Conservation (phyloP, 1,284 basidiomycete genomes). For the Laetiporus sulphureus region DNA sequence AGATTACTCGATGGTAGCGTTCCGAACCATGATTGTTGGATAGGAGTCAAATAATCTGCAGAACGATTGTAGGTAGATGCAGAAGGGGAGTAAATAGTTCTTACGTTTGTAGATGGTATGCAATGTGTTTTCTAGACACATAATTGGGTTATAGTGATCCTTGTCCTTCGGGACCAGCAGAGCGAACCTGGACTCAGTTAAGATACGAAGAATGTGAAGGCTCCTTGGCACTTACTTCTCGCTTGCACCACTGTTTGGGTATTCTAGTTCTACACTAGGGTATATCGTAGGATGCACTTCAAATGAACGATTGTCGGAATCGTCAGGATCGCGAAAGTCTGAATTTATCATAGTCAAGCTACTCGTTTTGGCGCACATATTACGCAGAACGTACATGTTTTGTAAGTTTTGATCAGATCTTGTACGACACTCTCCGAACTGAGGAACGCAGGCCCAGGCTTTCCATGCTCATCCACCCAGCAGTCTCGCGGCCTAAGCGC, state of each 20-base stretch:
- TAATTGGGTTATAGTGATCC: constrained; percentile 74
- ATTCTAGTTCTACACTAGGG: constrained; percentile 62
- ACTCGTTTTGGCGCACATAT: not conserved
- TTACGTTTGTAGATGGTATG: constrained; percentile 63
- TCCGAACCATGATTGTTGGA: constrained; percentile 59
- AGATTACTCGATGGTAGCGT: constrained; percentile 47
- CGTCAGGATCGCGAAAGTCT: constrained; percentile 62
- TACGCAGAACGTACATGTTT: constrained; percentile 44
- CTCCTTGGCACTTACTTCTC: constrained; percentile 43
- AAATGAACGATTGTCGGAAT: constrained; percentile 52
- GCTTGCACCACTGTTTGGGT: constrained; percentile 56
- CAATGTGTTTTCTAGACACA: constrained; percentile 61
- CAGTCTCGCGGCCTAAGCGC: constrained; percentile 33
- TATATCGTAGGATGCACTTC: constrained; percentile 50
- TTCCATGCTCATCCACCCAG: constrained; percentile 44
- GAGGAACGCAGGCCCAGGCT: constrained; percentile 41
- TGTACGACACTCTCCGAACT: constrained; percentile 58
- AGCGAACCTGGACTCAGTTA: constrained; percentile 43
- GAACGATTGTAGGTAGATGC: constrained; percentile 13
- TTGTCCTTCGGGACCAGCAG: constrained; percentile 70
- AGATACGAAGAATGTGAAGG: constrained; percentile 4
- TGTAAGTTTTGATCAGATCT: constrained; percentile 55
- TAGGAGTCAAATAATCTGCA: constrained; percentile 59
- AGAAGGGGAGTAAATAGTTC: constrained; percentile 15
- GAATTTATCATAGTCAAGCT: not conserved